Evolutionary conservation across 371 early-diverging fungal genomes (phyloP).

Genomic region (Mucor indicus): DNA sequence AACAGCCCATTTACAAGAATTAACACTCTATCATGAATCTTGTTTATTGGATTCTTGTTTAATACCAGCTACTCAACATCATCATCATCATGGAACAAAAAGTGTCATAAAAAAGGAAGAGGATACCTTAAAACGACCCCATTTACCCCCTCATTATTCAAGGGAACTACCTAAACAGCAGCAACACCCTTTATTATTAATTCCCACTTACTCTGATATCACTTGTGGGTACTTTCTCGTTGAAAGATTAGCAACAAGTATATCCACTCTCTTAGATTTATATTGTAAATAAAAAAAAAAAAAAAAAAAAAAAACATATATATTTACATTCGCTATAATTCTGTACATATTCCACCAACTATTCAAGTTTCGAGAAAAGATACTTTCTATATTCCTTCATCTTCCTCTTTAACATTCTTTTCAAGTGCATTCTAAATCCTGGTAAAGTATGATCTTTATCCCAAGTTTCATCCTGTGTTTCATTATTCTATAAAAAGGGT

Average conservation of each 20-base stretch:
- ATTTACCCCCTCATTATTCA: neutral
- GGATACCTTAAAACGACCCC: neutral
- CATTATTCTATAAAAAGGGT: neutral
- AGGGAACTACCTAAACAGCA: neutral
- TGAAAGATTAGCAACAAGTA: slow-evolving; percentile 21
- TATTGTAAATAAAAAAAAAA: too few species aligned
- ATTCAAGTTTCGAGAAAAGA: too few species aligned
- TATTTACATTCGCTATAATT: too few species aligned
- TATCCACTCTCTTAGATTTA: slow-evolving; percentile 25
- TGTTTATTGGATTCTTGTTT: slow-evolving; percentile 24
- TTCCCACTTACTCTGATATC: slow-evolving; percentile 16
- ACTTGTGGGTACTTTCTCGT: slow-evolving; percentile 29
- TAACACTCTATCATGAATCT: slow-evolving; percentile 13
- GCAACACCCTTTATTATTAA: neutral
- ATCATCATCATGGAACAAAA: neutral
- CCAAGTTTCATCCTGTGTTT: neutral
- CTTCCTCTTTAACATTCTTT: neutral
- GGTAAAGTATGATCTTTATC: neutral
- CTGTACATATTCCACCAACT: too few species aligned
- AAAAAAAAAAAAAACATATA: too few species aligned
- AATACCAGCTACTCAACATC: slow-evolving; percentile 1
- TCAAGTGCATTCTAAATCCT: neutral
- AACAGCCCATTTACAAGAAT: slow-evolving; percentile 6
- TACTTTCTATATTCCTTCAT: neutral
- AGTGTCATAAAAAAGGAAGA: neutral